Conservation (phyloP, 2,329 filamentous ascomycete species). For the Aspergillus udagawae region DNA sequence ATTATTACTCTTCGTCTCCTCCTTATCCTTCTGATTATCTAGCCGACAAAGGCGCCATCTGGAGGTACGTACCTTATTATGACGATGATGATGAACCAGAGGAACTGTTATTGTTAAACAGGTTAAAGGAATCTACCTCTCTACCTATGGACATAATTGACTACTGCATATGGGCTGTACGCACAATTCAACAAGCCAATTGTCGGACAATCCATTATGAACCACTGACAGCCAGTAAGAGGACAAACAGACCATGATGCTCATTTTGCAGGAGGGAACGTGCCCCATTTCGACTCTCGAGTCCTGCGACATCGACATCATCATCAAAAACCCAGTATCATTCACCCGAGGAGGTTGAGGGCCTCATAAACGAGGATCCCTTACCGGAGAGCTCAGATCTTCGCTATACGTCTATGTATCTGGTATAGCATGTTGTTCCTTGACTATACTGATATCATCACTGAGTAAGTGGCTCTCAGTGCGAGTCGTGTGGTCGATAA, state of each 20-base stretch:
- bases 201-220: background rate
- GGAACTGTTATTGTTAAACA: background rate
- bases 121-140: background rate
- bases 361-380: background rate
- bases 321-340: background rate
- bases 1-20: background rate
- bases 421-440: background rate
- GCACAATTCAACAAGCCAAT: background rate
- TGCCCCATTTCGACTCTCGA: constrained; percentile 12
- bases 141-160: no score
- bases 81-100: background rate
- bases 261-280: constrained; percentile 5
- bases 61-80: no score
- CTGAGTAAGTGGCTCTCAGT: background rate
- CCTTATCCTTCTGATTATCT: background rate
- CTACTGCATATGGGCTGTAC: no score
- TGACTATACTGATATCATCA: background rate
- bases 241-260: background rate
- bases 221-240: background rate
- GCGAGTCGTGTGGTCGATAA: background rate
- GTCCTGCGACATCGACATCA: constrained; percentile 1
- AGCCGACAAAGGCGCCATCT: background rate
- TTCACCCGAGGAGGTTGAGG: no score
- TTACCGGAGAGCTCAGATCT: background rate
- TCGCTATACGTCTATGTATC: background rate